Evolutionary conservation across 305 asterid species (phyloP), one percentile per base, ranked within the genome.

Genomic region (Fraxinus paxiana): DNA sequence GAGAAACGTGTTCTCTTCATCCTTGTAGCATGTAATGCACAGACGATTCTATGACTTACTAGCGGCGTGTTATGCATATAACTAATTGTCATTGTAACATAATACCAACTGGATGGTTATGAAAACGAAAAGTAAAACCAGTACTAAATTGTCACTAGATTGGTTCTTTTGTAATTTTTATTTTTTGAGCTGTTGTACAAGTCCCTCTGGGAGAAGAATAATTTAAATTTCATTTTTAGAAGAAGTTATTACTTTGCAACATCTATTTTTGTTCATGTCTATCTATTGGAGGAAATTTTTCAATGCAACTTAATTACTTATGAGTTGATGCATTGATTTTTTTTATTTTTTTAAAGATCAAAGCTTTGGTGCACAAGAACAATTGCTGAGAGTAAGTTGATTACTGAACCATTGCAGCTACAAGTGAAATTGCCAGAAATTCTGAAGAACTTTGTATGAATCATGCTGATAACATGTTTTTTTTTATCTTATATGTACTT

Each of bases 381-480:
- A 34, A 28, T 9, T 54, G 48, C 31, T 76, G 28, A 43, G 46
- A 10, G 43, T 37, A 46, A 17, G 34, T 54, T 70, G n/a, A 38
- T 77, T 73, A 28, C 73, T 4, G 73, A 18, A 77, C 20, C 24
- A 10, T 61, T 18, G 18, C 65, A 73, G 59, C 24, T 65, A 54
- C 75, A 22, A 35, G 67, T 61, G 65, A 46, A 43, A 80, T n/a
- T 56, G 70, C 63, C 80, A 76, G 73, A 65, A 80, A 48, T 48
- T 78, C 83, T 80, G 82, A 82, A 81, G 79, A 33, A 33, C 82
- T 82, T 43, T 81, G 54, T 79, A 73, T 79, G 71, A 59, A 80
- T 61, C 73, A 76, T 63, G 41, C 37, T 9, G 20, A 33, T 35
- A 35, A 35, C 56, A 30, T 59, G 51, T 18, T 26, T 26, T 81